Conservation (phyloP, 2,329 filamentous ascomycete species). For the Xylariales sp. region DNA sequence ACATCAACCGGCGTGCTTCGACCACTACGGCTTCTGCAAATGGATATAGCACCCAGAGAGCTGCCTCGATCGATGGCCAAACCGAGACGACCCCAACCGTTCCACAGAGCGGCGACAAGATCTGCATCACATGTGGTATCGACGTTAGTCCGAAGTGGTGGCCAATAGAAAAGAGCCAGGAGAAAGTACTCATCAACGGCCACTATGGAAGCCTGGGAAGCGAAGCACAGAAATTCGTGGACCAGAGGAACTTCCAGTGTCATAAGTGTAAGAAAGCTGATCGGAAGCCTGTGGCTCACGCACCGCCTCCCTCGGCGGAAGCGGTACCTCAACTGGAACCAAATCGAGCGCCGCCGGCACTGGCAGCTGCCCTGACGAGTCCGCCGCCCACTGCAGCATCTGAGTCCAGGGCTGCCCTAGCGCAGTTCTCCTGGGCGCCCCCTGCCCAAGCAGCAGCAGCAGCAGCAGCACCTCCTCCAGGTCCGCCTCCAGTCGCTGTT, state of each 20-base stretch:
- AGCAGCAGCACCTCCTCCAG: slow-evolving; percentile 10
- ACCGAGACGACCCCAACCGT: slow-evolving; percentile 20
- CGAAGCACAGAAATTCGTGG: slow-evolving; percentile 56
- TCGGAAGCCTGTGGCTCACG: slow-evolving; percentile 36
- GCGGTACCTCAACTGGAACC: slow-evolving; percentile 23
- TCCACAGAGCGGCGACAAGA: slow-evolving; percentile 42
- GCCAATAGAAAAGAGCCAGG: slow-evolving; percentile 49
- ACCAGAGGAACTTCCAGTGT: slow-evolving; percentile 63
- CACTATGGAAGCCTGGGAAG: slow-evolving; percentile 45
- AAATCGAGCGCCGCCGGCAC: slow-evolving; percentile 20
- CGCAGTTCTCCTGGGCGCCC: slow-evolving; percentile 13
- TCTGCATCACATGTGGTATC: slow-evolving; percentile 60
- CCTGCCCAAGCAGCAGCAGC: slow-evolving; percentile 16
- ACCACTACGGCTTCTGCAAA: slow-evolving; percentile 37
- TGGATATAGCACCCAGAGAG: slow-evolving; percentile 15
- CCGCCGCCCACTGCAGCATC: slow-evolving; percentile 20
- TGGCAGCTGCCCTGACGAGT: slow-evolving; percentile 19
- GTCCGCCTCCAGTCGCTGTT: slow-evolving; percentile 15
- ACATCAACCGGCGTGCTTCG: slow-evolving; percentile 51
- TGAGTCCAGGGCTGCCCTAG: slow-evolving; percentile 11
- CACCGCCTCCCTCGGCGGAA: slow-evolving; percentile 21
- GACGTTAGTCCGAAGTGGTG: slow-evolving; percentile 75
- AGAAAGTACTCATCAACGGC: slow-evolving; percentile 48
- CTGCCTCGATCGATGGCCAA: slow-evolving; percentile 22
- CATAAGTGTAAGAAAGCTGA: slow-evolving; percentile 66